Base-by-base conservation (phyloP, 1,139 yeast genomes). In the Arxiozyma slooffiae region DNA sequence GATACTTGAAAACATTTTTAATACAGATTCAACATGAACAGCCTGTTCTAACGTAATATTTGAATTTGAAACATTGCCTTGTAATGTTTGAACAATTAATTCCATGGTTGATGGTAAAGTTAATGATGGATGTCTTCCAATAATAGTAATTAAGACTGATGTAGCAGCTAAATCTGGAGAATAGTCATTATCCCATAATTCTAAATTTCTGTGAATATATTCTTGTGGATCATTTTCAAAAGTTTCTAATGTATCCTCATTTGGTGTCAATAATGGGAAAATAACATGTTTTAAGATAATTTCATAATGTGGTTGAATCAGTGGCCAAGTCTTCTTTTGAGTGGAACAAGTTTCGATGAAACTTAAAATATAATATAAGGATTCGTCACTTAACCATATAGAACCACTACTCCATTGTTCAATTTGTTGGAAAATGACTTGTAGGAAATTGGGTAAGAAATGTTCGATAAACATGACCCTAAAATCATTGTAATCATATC, bases 171-270 rank as follows among this genome's bases (percentile, higher is more conserved):
- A 70, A 63, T 83, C 88, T n/a, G 88, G 84, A 16, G 82, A 74
- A 53, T 75, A 71, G 51, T 77, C 82, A 50, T 80, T 84, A 50
- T 70, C 72, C 64, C 78, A 78, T 38, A 79, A 70, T 63, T 88
- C 95, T 61, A 88, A 75, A 52, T 81, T 80, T 58, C 84, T 76
- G 67, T 86, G 90, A 55, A 92, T 85, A 64, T 89, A 92, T 66
- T 90, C 97, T 52, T 80, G 85, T 7, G 97, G 97, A 62, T 92
- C 97, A 54, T 78, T 80, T 55, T 89, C 96, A 69, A 86, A 90
- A 38, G 80, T 69, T 56, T 87, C 95, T 53, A 89, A 71, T 24
- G 79, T 80, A 14, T 77, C 79, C 53, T 85, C 85, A 21, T 78
- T 75, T 11, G 95, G 90, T 55, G 86, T 77, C 48, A 92, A 70